A percentile compares a stretch with the other conserved stretches of the same genome.
Evolutionary conservation across 805 yeast genomes (phyloP).

Genomic region (Metschnikowia chrysomelidarum): DNA sequence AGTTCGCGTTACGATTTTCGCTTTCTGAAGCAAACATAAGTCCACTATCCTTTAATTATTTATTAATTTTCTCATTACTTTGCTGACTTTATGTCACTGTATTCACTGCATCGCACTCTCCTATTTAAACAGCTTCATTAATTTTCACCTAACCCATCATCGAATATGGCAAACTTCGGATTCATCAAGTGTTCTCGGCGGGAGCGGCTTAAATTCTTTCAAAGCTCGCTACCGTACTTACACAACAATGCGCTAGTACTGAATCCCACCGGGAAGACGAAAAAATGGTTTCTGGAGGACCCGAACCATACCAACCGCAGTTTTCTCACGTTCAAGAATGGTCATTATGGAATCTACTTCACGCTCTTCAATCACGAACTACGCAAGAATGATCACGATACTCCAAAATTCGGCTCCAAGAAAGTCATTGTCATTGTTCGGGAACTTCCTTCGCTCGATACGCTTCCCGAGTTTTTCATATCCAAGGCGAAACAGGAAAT

Average conservation of each 20-base stretch:
- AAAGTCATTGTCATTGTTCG: constrained; percentile 13
- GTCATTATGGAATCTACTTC: constrained; percentile 45
- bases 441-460: background rate
- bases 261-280: constrained; percentile 10
- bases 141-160: no score
- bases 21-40: no score
- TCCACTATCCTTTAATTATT: no score
- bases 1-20: no score
- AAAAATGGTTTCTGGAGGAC: constrained; percentile 23
- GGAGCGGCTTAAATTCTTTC: constrained; percentile 25
- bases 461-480: constrained; percentile 26
- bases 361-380: constrained; percentile 38
- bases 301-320: constrained; percentile 26
- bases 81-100: no score
- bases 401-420: constrained; percentile 2
- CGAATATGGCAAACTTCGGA: constrained; percentile 15
- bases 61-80: no score
- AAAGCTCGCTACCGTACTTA: constrained; percentile 26
- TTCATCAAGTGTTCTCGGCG: constrained; percentile 13
- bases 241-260: constrained; percentile 13
- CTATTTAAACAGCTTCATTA: no score
- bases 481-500: constrained; percentile 32
- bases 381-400: constrained; percentile 19
- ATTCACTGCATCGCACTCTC: no score
- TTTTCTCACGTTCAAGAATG: constrained; percentile 30